phyloP scores from a whole-genome alignment of 2,329 filamentous ascomycete genomes.

The Colletotrichum neosansevieriae region DNA sequence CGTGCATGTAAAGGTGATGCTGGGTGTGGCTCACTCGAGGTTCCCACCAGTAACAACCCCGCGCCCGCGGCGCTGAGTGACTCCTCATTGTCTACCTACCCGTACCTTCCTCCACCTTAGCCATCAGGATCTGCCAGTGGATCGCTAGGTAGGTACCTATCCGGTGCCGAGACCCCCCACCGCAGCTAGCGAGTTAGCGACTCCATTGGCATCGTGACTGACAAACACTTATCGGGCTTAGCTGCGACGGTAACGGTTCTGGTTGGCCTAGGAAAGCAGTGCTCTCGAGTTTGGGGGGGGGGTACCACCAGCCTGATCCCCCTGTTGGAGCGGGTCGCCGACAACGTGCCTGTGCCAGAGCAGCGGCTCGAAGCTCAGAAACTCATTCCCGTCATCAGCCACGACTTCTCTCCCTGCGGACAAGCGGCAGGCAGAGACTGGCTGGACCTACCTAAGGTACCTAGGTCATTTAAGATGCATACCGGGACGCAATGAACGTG shows the following conservation, averaged over 20 bases:
- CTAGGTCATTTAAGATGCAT: too few relatives aligned
- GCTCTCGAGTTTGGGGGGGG: not conserved
- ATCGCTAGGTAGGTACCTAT: too few relatives aligned
- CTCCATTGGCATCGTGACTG: constrained; percentile 26
- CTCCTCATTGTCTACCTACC: not conserved
- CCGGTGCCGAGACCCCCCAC: constrained; percentile 1
- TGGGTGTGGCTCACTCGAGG: constrained; percentile 8
- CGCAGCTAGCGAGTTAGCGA: not conserved
- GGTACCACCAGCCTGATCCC: not conserved
- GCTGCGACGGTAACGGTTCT: too few relatives aligned
- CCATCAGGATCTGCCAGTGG: constrained; percentile 24
- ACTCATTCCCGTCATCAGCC: too few relatives aligned
- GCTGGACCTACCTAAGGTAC: too few relatives aligned
- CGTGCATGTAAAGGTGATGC: constrained; percentile 3
- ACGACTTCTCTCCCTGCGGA: too few relatives aligned
- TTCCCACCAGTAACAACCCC: constrained; percentile 26
- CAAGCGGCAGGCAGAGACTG: too few relatives aligned
- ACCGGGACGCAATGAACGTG: too few relatives aligned
- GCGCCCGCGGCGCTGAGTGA: constrained; percentile 4
- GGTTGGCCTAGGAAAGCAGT: too few relatives aligned
- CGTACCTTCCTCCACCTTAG: not conserved
- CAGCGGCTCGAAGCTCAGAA: not conserved
- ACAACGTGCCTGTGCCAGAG: not conserved
- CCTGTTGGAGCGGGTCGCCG: not conserved
- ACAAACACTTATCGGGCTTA: constrained; percentile 4